Base-by-base conservation (phyloP, 225 moss, liverwort and hornwort species). In the Pleurozium schreberi region DNA sequence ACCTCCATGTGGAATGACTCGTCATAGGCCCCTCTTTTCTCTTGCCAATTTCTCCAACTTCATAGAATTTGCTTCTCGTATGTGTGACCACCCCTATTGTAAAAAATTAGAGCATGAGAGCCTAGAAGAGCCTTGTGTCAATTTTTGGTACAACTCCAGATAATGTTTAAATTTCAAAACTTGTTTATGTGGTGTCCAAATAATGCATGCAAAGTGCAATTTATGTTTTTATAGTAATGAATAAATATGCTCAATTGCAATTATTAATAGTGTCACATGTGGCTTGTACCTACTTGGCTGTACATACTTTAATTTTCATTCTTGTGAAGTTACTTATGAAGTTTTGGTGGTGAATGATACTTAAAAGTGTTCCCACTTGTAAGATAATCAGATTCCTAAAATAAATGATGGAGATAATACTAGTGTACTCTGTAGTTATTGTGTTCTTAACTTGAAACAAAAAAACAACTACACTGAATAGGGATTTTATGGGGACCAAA, bases 401-500 rank as follows among this genome's bases (percentile, higher is more conserved):
- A 8, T 38, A 55, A 36, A 26, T 78, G 14, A 25, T 78, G 14
- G n/a, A n/a, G 10, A n/a, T 26, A n/a, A 16, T 40, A 18, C 2
- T 58, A 9, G 4, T 58, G 18, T 5, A 79, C 4, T 79, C 1
- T 27, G 1, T 7, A 42, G 2, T 28, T 28, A 30, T 59, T 40
- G 8, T 18, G 1, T 40, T 40, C 10, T 40, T 27, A 57, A 27
- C 2, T 1, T n/a, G 17, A 57, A 17, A n/a, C 2, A 11, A 27
- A 58, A 33, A 78, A 14, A 14, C 2, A 2, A 55, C 6, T 0
- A n/a, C n/a, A n/a, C n/a, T n/a, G n/a, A n/a, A n/a, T n/a, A n/a
- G n/a, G n/a, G n/a, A n/a, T n/a, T n/a, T n/a, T n/a, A n/a, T n/a
- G n/a, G n/a, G n/a, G n/a, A n/a, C n/a, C n/a, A n/a, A n/a, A n/a